Base-by-base conservation (phyloP, 306 rosid genomes). In the Pyrus communis region DNA sequence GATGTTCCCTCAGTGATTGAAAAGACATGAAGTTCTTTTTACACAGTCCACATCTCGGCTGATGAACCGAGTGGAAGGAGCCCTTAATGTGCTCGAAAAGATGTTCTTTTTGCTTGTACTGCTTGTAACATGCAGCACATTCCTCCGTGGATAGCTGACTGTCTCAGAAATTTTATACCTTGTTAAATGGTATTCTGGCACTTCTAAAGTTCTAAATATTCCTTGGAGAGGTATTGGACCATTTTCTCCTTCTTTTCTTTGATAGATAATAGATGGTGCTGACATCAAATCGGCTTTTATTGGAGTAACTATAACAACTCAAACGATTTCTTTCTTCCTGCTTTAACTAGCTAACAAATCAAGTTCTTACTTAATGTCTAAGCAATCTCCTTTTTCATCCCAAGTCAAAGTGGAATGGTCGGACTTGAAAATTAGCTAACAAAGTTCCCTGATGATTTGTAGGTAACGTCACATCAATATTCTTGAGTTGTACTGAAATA, bases 1-100 rank as follows among this genome's bases (percentile, higher is more conserved):
- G 80, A 87, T 93, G 95, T 54, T 93, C 97, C 81, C 98, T 84
- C 57, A 86, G 70, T 28, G 98, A 93, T 84, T 93, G 97, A 76
- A 93, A 89, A 30, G 91, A 86, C 76, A 83, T 91, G 87, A 90
- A 93, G 75, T 87, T 91, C 88, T 91, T 93, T 76, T 62, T 73
- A 77, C 98, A 91, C 33, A 88, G 84, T 82, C 75, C 80, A 51
- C 97, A 93, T 75, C 72, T 82, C 55, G 98, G 98, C 70, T 93
- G 88, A 89, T 93, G 97, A 22, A 71, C 76, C 10, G 91, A 89
- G 80, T 91, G 98, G 71, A 83, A 71, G 0, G 97, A 82, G 42
- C 71, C 49, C 84, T 85, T 86, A 88, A 89, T 85, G 80, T 93
- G 93, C 79, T 93, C 89, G 27, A 91, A 67, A 60, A 91, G 89